Evolutionary conservation across 2,329 filamentous ascomycete species (phyloP), one percentile per base, ranked within the genome.

Genomic region (Diplocarpon mali): DNA sequence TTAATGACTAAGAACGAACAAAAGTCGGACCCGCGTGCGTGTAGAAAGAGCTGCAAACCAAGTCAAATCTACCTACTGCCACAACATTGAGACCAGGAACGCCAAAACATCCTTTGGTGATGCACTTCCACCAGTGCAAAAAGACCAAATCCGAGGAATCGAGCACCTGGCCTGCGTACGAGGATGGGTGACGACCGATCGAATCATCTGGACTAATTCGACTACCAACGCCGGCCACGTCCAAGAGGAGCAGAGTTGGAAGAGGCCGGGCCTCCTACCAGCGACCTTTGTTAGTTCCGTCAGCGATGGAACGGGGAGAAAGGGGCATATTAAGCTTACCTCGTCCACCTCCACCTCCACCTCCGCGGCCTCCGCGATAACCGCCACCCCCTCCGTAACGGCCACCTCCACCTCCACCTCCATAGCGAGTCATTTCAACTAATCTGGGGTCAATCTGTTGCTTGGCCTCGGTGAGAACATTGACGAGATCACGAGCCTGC

Each of bases 391-490:
- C 57, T 36, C 57, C 53, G 2, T 49, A 50, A n/a, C 52, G 37
- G 31, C 58, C 50, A 27, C 60, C 57, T 35, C 75, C 69, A 52
- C 73, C 66, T 52, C 73, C 69, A 55, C 78, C 72, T 54, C 87
- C 79, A 64, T 89, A 96, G 66, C 92, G 85, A 57, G 79, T 81
- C 92, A 98, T 96, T 74, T 98, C 92, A 53, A 81, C 80, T 53
- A 98, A 83, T 66, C 88, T 84, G 62, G 92, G 92, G 62, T 96
- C 92, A 67, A 98, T 89, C 69, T 93, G 83, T 73, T 98, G 92
- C 74, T 96, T 96, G 56, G 92, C 89, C 70, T 98, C 92, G 63
- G 82, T 82, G 58, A 98, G 83, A 60, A 98, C 86, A 59, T 77
- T 76, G 59, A 98, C 82, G 63, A 98, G 81, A 70, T 98, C 92